Evolutionary conservation across 164 flowering plant genomes (phyloP).

Genomic region (Hamamelis virginiana): DNA sequence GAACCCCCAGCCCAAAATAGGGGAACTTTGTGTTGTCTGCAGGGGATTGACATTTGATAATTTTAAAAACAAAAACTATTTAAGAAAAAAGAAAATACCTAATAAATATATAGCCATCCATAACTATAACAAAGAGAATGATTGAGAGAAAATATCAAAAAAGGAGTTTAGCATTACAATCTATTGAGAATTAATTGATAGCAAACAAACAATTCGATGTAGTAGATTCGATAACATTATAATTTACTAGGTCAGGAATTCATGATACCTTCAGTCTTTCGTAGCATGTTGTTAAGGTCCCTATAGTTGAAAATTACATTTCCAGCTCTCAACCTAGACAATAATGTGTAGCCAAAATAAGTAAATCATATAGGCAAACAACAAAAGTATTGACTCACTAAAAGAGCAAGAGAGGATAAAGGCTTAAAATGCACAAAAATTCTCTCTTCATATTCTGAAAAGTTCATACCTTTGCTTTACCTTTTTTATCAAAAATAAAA

Average conservation of each 20-base stretch:
- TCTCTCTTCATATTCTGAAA: background rate
- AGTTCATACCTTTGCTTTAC: background rate
- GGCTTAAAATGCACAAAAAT: background rate
- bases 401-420: background rate
- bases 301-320: slow-evolving; percentile 87
- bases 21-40: too few species aligned
- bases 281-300: slow-evolving; percentile 62
- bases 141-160: too few species aligned
- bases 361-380: background rate
- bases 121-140: too few species aligned
- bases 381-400: background rate
- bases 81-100: too few species aligned
- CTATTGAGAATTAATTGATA: too few species aligned
- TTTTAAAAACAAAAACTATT: too few species aligned
- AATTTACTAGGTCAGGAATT: background rate
- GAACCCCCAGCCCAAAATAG: too few species aligned
- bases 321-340: slow-evolving; percentile 68
- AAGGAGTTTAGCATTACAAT: too few species aligned
- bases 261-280: slow-evolving; percentile 81
- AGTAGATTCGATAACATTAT: too few species aligned
- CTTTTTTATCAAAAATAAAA: background rate
- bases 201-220: too few species aligned
- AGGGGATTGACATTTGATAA: too few species aligned
- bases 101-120: too few species aligned
- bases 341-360: slow-evolving; percentile 5